Base-by-base conservation (phyloP, 441 rosid genomes). In the Corymbia citriodora region DNA sequence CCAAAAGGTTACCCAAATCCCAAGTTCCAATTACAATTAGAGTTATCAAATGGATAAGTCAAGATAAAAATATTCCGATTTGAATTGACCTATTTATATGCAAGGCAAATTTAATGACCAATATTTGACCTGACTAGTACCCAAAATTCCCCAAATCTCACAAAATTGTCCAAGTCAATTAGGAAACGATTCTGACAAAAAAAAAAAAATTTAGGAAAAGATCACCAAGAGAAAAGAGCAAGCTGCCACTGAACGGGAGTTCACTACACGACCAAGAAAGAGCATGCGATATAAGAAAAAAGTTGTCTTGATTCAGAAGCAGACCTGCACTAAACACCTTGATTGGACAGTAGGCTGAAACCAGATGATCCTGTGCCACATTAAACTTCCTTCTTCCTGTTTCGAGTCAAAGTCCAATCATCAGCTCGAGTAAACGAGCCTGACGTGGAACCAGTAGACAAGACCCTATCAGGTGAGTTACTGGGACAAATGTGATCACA, bases 11-110 rank as follows among this genome's bases (percentile, higher is more conserved):
- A 25, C 1, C 25, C 0, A 1, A 59, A 25, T 1, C n/a, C n/a
- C 14, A 59, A 59, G 65, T 59, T 59, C 0, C 0, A 17, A 14
- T 59, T 25, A 59, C 10, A 0, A 59, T 23, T 59, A 25, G 0
- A 14, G n/a, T 14, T 0, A 0, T 25, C 45, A 2, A 59, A 25
- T 59, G 65, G 65, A 10, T 0, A 3, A 14, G 7, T 59, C 0
- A 14, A 29, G 25, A 25, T 25, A n/a, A 59, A 59, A 59, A 59
- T 10, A 25, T 10, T 59, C 15, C 25, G 0, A 59, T 59, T 14
- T 17, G 11, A 59, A 59, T 59, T 59, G 11, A 59, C 25, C 25
- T 29, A 59, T 59, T 25, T 25, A 59, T 59, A 59, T 0, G 23
- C 1, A 1, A 23, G 10, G 25, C n/a, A 25, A 25, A 59, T 25